Evolutionary conservation across 495 filamentous ascomycete species (phyloP).

Genomic region (Penicillium ochrochloron): DNA sequence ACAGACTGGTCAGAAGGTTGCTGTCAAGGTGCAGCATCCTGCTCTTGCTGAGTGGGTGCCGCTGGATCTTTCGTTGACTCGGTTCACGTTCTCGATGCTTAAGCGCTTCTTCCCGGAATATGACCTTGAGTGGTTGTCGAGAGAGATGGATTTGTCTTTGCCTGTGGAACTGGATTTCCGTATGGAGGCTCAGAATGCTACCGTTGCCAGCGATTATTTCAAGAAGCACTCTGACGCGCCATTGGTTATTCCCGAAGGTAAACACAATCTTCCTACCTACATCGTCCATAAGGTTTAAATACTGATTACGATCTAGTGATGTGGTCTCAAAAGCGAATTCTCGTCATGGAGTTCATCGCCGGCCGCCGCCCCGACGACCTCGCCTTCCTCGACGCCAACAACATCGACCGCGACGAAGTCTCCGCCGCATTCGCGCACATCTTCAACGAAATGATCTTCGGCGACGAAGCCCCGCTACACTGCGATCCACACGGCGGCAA

Average conservation of each 20-base stretch:
- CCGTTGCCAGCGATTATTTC: conserved; percentile 78
- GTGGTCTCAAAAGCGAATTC: conserved; percentile 85
- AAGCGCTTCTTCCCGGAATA: conserved; percentile 97
- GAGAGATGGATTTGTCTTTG: conserved; percentile 88
- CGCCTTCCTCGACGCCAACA: conserved; percentile 78
- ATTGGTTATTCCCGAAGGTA: conserved; percentile 80
- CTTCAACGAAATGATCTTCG: conserved; percentile 99
- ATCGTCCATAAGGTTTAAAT: not conserved
- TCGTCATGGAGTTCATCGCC: conserved; percentile 94
- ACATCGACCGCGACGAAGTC: conserved; percentile 94
- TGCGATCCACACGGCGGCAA: conserved; percentile 99
- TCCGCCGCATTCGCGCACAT: conserved; percentile 88
- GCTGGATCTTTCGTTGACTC: conserved; percentile 83
- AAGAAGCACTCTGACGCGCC: conserved; percentile 68
- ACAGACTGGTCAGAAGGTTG: conserved; percentile 86
- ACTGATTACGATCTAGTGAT: conserved; percentile 58
- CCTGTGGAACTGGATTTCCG: conserved; percentile 92
- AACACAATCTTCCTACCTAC: not conserved
- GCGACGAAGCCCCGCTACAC: conserved; percentile 84
- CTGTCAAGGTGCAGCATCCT: conserved; percentile 97
- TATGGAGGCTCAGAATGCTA: conserved; percentile 86
- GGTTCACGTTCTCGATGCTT: conserved; percentile 85
- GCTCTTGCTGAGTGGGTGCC: conserved; percentile 88
- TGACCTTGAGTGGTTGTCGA: conserved; percentile 92
- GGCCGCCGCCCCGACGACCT: conserved; percentile 91